Base-by-base conservation (phyloP, 257 asterid species). In the Rauvolfia tetraphylla region DNA sequence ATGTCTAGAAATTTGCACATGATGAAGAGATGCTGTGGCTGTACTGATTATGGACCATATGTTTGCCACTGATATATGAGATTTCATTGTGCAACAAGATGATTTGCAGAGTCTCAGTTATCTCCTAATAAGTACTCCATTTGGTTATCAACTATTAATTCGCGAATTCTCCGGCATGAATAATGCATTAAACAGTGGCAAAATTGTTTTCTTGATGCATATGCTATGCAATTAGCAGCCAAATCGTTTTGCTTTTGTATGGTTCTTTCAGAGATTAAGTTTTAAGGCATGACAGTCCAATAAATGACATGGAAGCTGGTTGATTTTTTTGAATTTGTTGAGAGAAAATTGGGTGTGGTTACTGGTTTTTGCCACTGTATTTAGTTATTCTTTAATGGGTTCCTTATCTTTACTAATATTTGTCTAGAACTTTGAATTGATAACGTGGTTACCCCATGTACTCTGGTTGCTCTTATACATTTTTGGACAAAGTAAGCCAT, bases 401-500 rank as follows among this genome's bases (percentile, higher is more conserved):
- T 69, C 57, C 0, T 58, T 58, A 25, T 3, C 36, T 48, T 54
- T 34, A 29, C 33, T 39, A 27, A 76, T 62, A 29, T 39, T 53
- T 58, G 17, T 36, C 42, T 46, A n/a, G 31, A 27, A n/a, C 10
- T 65, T n/a, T 62, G 22, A 5, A 41, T 17, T 11, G 51, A 31
- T 49, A 29, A 27, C 58, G 9, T 25, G 46, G 58, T 53, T 36
- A 39, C 46, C 44, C 18, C 31, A 10, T 44, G 29, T 39, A 58
- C 4, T 2, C 36, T 70, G 63, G 57, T 54, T 71, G 41, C 36
- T 51, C 42, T 34, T 76, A 54, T 65, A 9, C 34, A 73, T 63
- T 69, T 53, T 44, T 62, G 31, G 68, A 66, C 18, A 61, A 31
- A 53, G 76, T 79, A 71, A 66, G 33, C 56, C 76, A 73, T 53